These are phyloP conservation scores for Pseudocercospora musae DNA, from an alignment of 2,329 filamentous ascomycete genomes.

Conservation along the genomic window DNA sequence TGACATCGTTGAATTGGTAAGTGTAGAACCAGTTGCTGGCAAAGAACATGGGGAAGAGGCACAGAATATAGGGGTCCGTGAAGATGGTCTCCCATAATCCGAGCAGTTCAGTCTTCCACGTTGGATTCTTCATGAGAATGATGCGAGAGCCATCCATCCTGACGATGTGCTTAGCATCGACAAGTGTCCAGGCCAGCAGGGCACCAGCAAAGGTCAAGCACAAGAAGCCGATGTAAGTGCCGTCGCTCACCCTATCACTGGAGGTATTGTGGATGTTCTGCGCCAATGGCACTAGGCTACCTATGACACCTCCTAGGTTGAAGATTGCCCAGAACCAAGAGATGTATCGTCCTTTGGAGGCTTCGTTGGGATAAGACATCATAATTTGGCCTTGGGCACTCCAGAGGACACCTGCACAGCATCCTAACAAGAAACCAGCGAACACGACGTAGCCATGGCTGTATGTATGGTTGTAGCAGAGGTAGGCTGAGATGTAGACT, in stretches of 20 bases:
- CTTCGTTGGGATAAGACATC: constrained; percentile 82
- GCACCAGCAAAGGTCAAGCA: constrained; percentile 75
- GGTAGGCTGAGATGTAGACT: constrained; percentile 67
- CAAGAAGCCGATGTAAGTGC: constrained; percentile 81
- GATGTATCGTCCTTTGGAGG: constrained; percentile 81
- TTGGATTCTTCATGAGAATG: constrained; percentile 85
- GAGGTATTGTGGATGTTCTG: constrained; percentile 62
- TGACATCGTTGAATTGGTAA: constrained; percentile 74
- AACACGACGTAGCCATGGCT: constrained; percentile 62
- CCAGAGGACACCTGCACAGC: constrained; percentile 77
- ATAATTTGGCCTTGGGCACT: constrained; percentile 79
- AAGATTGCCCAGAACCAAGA: constrained; percentile 93
- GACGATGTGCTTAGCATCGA: constrained; percentile 67
- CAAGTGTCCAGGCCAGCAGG: constrained; percentile 63
- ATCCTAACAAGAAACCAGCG: constrained; percentile 69
- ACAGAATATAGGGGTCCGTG: constrained; percentile 67
- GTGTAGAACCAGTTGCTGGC: constrained; percentile 76
- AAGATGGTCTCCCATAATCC: constrained; percentile 71
- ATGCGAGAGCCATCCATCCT: constrained; percentile 73
- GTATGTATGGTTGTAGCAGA: constrained; percentile 64
- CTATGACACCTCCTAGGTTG: constrained; percentile 84
- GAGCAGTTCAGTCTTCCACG: constrained; percentile 66
- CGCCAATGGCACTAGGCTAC: constrained; percentile 68
- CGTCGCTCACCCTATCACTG: constrained; percentile 59
- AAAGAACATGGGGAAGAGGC: constrained; percentile 78